These are phyloP conservation scores for Thraustochytrium striatum DNA, from an alignment of 352 stramenopile genomes.

Conservation along the genomic window DNA sequence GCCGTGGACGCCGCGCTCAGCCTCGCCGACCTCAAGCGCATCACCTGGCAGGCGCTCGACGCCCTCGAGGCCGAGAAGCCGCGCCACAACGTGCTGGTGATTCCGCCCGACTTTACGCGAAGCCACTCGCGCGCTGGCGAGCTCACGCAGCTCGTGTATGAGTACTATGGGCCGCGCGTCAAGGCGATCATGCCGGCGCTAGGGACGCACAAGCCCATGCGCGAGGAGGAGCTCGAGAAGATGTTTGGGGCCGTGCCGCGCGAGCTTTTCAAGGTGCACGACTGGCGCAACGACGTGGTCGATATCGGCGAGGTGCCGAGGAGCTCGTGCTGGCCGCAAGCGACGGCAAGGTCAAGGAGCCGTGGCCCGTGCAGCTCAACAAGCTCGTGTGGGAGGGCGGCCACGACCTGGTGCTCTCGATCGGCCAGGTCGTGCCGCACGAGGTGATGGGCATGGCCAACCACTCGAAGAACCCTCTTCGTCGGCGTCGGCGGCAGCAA, in stretches of 20 bases:
- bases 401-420: slow-evolving; percentile 87
- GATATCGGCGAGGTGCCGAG: slow-evolving; percentile 87
- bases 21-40: slow-evolving; percentile 63
- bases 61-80: slow-evolving; percentile 63
- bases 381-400: slow-evolving; percentile 87
- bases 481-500: slow-evolving; percentile 76
- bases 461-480: slow-evolving; percentile 98
- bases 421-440: slow-evolving; percentile 93
- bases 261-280: slow-evolving; percentile 83
- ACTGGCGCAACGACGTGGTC: slow-evolving; percentile 94
- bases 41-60: slow-evolving; percentile 64
- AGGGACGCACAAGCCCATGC: slow-evolving; percentile 93
- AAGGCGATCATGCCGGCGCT: slow-evolving; percentile 86
- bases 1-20: slow-evolving; percentile 62
- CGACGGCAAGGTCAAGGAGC: slow-evolving; percentile 86
- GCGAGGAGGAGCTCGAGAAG: slow-evolving; percentile 75
- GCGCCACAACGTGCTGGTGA: slow-evolving; percentile 71
- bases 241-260: slow-evolving; percentile 88
- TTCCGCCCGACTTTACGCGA: slow-evolving; percentile 92
- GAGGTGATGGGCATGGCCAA: slow-evolving; percentile 98
- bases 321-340: slow-evolving; percentile 86
- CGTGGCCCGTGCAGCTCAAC: slow-evolving; percentile 93
- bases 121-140: slow-evolving; percentile 89
- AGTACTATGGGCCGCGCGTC: slow-evolving; percentile 76
- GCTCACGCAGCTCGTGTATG: slow-evolving; percentile 85